Base-by-base conservation (phyloP, 495 filamentous ascomycete species). In the Neurospora tetraspora region DNA sequence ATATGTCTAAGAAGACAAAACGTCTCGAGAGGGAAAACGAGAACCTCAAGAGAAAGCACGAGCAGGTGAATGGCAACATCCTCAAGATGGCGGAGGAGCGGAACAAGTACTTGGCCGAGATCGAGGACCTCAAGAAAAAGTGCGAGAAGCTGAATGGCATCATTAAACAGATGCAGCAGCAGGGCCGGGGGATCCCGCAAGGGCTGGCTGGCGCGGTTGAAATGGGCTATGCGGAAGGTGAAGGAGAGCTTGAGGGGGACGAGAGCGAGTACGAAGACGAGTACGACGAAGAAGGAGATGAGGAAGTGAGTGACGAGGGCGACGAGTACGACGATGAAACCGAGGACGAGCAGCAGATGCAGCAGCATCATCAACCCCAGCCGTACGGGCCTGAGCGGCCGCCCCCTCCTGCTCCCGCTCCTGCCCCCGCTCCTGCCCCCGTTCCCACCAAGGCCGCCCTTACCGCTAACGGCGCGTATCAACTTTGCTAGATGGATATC, bases 1-100 rank as follows among this genome's bases (percentile, higher is more conserved):
- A 98, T 79, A 98, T 98, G 96, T 97, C 94, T 0, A 98, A 98
- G 85, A 98, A 98, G 85, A 98, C 96, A 5, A 98, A 98, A 81
- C 91, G 96, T 18, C 86, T 99, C 36, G 96, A 99, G 80, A 97
- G 97, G 80, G 96, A 99, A 78, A 99, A 99, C 76, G 89, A 94
- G 74, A 91, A 89, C 39, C 89, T 97, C 42, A 96, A 93, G 71
- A 88, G 96, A 71, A 98, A 97, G 81, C 94, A 97, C 78, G 93
- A 98, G 75, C 88, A 92, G 43, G 96, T 95, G 10, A 97, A 95
- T 77, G 91, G 90, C 74, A 98, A 97, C 80, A 98, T 99, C 78
- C 86, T 98, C 39, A 92, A 97, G 82, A 98, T 99, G 96, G 96
- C 96, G 9, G 96, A 98, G 81, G 96, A 98, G 78, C 90, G 96